Conservation (phyloP, 140 eudicot species). For the Flaveria floridana region DNA sequence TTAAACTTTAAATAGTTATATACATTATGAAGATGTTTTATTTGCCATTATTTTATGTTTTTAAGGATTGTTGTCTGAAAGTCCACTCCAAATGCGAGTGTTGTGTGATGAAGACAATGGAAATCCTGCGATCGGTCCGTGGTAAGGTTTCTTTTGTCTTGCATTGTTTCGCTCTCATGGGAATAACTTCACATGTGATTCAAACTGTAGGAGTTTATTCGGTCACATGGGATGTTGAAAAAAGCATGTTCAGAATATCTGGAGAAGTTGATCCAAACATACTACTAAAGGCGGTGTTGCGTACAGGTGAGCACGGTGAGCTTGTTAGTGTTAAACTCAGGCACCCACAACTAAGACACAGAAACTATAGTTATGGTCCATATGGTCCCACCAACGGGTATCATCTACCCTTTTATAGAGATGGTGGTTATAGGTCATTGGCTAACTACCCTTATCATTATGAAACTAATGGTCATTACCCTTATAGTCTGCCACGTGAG, state of each 20-base stretch:
- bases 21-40: not conserved
- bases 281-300: conserved; percentile 35
- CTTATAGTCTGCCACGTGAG: not conserved
- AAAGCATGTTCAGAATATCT: conserved; percentile 23
- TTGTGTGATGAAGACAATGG: conserved; percentile 38
- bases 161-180: not conserved
- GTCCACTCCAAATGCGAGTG: conserved; percentile 33
- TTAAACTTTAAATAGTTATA: too few relatives aligned
- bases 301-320: conserved; percentile 43
- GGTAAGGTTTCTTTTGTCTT: conserved; percentile 28
- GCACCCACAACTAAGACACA: conserved; percentile 31
- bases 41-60: not conserved
- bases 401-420: conserved; percentile 11
- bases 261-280: conserved; percentile 52
- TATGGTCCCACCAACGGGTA: conserved; percentile 12
- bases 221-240: conserved; percentile 31
- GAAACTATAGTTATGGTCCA: conserved; percentile 11
- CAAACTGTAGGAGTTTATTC: conserved; percentile 43
- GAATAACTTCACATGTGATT: not conserved
- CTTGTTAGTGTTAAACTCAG: conserved; percentile 30
- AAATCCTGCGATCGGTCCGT: conserved; percentile 34
- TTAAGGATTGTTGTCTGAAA: conserved; percentile 38
- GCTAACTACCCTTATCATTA: conserved; percentile 21
- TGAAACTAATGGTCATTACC: conserved; percentile 11
- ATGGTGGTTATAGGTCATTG: conserved; percentile 10